Percentiles rank a stretch among this genome's conserved stretches.
Evolutionary conservation across 2,329 filamentous ascomycete genomes (phyloP).

Genomic region (Aureobasidium sp.): DNA sequence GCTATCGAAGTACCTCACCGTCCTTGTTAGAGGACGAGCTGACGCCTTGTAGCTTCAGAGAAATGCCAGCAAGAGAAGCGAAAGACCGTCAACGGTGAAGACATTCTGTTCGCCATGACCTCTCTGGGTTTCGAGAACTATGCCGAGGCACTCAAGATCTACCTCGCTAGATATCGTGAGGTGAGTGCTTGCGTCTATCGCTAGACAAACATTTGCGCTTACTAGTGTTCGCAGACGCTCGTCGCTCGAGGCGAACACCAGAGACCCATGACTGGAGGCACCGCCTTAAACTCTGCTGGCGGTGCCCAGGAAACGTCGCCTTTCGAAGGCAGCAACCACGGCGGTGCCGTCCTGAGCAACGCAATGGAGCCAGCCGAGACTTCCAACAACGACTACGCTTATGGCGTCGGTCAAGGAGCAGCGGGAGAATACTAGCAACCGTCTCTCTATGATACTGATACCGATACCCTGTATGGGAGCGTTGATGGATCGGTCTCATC

Average conservation of each 20-base stretch:
- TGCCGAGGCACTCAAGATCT: slow-evolving; percentile 94
- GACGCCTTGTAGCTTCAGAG: slow-evolving; percentile 64
- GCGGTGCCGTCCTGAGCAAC: slow-evolving; percentile 30
- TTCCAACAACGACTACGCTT: slow-evolving; percentile 28
- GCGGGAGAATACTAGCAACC: slow-evolving; percentile 12
- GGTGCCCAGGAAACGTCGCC: slow-evolving; percentile 22
- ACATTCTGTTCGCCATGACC: slow-evolving; percentile 98
- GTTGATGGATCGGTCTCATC: neutral
- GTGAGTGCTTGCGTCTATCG: slow-evolving; percentile 48
- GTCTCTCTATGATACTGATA: neutral
- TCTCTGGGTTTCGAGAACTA: slow-evolving; percentile 99
- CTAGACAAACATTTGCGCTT: slow-evolving; percentile 11
- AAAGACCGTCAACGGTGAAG: slow-evolving; percentile 98
- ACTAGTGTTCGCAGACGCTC: slow-evolving; percentile 56
- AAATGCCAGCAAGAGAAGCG: slow-evolving; percentile 99
- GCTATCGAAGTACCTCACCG: neutral
- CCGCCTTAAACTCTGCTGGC: slow-evolving; percentile 21
- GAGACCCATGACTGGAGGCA: slow-evolving; percentile 38
- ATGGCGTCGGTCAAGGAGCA: slow-evolving; percentile 16
- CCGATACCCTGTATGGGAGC: neutral
- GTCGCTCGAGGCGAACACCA: slow-evolving; percentile 62
- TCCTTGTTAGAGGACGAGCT: neutral
- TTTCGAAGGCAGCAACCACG: slow-evolving; percentile 30
- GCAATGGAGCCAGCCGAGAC: slow-evolving; percentile 36
- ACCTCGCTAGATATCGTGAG: slow-evolving; percentile 94